phyloP scores from a whole-genome alignment of 2,329 filamentous ascomycete genomes.

The Pseudogymnoascus sp. region DNA sequence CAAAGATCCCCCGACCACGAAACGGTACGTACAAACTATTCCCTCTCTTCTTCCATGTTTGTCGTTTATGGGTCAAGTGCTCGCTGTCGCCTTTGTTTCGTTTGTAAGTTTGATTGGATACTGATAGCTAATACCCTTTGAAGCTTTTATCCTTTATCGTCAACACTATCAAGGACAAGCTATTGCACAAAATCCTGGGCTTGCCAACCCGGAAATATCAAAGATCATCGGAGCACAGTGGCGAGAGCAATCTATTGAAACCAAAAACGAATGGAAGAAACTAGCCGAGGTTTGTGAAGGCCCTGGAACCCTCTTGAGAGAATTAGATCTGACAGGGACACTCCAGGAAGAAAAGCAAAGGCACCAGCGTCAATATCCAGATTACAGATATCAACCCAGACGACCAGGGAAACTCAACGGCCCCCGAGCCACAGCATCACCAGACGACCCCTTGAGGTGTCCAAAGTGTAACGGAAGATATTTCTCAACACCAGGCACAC shows the following conservation, averaged over 20 bases:
- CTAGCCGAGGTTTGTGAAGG: constrained; percentile 61
- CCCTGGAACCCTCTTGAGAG: not conserved
- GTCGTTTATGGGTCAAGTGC: constrained; percentile 10
- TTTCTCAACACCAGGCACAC: constrained; percentile 28
- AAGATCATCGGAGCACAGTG: constrained; percentile 91
- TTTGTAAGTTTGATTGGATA: constrained; percentile 14
- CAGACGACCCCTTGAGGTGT: constrained; percentile 52
- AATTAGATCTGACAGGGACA: not conserved
- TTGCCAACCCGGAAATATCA: constrained; percentile 92
- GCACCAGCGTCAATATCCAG: constrained; percentile 83
- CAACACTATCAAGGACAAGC: constrained; percentile 84
- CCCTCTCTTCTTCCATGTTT: constrained; percentile 12
- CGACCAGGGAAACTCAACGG: constrained; percentile 25
- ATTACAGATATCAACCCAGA: constrained; percentile 83
- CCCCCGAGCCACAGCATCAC: constrained; percentile 25
- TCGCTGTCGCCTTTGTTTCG: not conserved
- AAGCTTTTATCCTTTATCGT: constrained; percentile 96
- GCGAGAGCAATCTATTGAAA: constrained; percentile 65
- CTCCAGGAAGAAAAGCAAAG: constrained; percentile 74
- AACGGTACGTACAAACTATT: constrained; percentile 50
- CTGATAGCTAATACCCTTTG: constrained; percentile 29
- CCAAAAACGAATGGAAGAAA: constrained; percentile 79
- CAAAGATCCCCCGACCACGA: constrained; percentile 62
- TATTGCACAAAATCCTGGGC: constrained; percentile 72
- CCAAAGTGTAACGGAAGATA: constrained; percentile 59